A percentile compares a stretch with the other conserved stretches of the same genome.
Evolutionary conservation across 2,329 filamentous ascomycete species (phyloP).

Genomic region (Coniella lustricola): DNA sequence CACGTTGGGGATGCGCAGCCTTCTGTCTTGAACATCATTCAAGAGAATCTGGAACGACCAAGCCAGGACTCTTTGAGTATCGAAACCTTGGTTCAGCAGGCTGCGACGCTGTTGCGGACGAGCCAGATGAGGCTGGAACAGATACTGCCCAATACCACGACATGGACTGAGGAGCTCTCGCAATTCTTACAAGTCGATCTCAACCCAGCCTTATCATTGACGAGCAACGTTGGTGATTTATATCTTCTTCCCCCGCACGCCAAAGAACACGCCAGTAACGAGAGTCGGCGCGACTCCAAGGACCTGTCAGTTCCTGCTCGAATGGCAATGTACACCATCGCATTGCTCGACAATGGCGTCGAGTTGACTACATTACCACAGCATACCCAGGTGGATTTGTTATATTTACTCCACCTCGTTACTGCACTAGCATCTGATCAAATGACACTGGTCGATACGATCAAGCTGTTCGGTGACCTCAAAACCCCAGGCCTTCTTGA

Average conservation of each 20-base stretch:
- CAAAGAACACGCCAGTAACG: slow-evolving; percentile 4
- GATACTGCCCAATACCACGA: slow-evolving; percentile 55
- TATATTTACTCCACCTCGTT: slow-evolving; percentile 45
- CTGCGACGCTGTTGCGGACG: slow-evolving; percentile 30
- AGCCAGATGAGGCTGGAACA: slow-evolving; percentile 30
- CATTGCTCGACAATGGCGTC: slow-evolving; percentile 43
- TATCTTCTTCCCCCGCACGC: slow-evolving; percentile 48
- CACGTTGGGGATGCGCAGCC: slow-evolving; percentile 33
- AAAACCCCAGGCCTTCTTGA: slow-evolving; percentile 27
- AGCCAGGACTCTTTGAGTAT: slow-evolving; percentile 44
- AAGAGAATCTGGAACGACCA: slow-evolving; percentile 46
- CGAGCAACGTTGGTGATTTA: slow-evolving; percentile 63
- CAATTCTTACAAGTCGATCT: slow-evolving; percentile 46
- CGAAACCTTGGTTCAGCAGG: slow-evolving; percentile 46
- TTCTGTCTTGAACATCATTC: slow-evolving; percentile 44
- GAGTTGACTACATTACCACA: slow-evolving; percentile 32
- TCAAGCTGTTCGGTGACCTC: slow-evolving; percentile 41
- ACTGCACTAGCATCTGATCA: slow-evolving; percentile 48
- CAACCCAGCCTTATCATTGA: slow-evolving; percentile 63
- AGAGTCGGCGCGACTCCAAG: slow-evolving; percentile 50
- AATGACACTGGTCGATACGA: slow-evolving; percentile 35
- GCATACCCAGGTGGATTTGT: slow-evolving; percentile 39
- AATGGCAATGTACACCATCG: slow-evolving; percentile 64
- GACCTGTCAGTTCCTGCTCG: slow-evolving; percentile 68
- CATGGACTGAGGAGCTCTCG: slow-evolving; percentile 60